A percentile compares a stretch with the other conserved stretches of the same genome.
Conservation (phyloP, 1,284 basidiomycete genomes). For the Athelia sp. region DNA sequence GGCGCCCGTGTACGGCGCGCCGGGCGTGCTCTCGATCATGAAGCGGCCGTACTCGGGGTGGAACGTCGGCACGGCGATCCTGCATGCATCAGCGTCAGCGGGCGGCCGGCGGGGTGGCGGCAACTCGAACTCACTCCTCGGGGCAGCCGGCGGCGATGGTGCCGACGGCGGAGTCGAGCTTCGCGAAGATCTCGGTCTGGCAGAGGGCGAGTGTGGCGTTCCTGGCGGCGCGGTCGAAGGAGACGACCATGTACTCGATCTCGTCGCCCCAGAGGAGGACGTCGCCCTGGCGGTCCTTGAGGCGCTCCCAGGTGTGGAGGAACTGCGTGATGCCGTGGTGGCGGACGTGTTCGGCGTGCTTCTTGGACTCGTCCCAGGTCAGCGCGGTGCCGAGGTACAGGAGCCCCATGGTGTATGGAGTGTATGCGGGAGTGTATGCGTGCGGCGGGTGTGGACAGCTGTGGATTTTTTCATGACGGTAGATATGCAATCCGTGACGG, state of each 20-base stretch:
- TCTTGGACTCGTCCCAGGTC: conserved; percentile 87
- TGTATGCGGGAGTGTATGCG: too few species aligned
- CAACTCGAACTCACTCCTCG: conserved; percentile 41
- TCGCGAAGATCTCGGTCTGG: conserved; percentile 90
- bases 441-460: too few species aligned
- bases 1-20: conserved; percentile 87
- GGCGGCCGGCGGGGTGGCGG: too few species aligned
- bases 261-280: conserved; percentile 98
- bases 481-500: too few species aligned
- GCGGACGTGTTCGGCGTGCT: conserved; percentile 87
- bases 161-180: conserved; percentile 68
- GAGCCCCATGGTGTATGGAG: conserved; percentile 75
- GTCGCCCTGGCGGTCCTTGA: conserved; percentile 90
- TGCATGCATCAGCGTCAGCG: conserved; percentile 24
- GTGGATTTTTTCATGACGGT: too few species aligned
- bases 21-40: conserved; percentile 98
- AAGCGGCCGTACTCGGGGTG: conserved; percentile 98
- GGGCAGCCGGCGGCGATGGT: conserved; percentile 61
- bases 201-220: conserved; percentile 88
- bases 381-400: conserved; percentile 94
- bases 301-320: conserved; percentile 85
- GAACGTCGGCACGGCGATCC: conserved; percentile 83
- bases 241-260: conserved; percentile 97
- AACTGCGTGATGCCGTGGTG: conserved; percentile 95
- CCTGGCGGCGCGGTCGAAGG: conserved; percentile 75